phyloP scores from a whole-genome alignment of 2,329 filamentous ascomycete species.

The Macrophomina phaseolina region DNA sequence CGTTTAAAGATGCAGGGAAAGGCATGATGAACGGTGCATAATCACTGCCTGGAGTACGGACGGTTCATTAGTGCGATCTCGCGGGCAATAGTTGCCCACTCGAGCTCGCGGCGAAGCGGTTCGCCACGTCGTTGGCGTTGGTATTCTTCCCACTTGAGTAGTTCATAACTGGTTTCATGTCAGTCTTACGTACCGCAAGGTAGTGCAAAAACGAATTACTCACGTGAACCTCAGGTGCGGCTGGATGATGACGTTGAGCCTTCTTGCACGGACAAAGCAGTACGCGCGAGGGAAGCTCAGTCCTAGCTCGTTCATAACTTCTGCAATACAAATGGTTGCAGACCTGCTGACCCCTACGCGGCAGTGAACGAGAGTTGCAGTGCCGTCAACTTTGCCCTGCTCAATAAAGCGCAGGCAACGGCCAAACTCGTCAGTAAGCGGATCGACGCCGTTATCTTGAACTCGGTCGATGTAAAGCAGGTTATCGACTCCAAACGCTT shows the following conservation, averaged over 20 bases:
- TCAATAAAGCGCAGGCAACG: slow-evolving; percentile 91
- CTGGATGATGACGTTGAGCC: slow-evolving; percentile 97
- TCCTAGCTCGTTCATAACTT: slow-evolving; percentile 84
- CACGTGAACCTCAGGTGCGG: slow-evolving; percentile 90
- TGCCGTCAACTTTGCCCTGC: slow-evolving; percentile 75
- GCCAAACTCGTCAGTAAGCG: slow-evolving; percentile 82
- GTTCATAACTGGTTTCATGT: slow-evolving; percentile 67
- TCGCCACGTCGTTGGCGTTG: slow-evolving; percentile 64
- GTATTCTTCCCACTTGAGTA: slow-evolving; percentile 92
- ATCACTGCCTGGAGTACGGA: slow-evolving; percentile 71
- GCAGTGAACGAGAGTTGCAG: slow-evolving; percentile 92
- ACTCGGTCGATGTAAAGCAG: slow-evolving; percentile 82
- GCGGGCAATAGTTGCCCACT: slow-evolving; percentile 86
- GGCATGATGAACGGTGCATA: neutral
- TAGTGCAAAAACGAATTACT: slow-evolving; percentile 31
- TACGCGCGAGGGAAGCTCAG: slow-evolving; percentile 92
- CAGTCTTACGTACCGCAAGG: neutral
- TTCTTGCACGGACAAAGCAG: slow-evolving; percentile 90
- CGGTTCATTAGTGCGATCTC: slow-evolving; percentile 97
- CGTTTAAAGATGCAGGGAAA: neutral
- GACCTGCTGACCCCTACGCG: slow-evolving; percentile 94
- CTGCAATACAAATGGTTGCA: slow-evolving; percentile 98
- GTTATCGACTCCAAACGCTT: slow-evolving; percentile 78
- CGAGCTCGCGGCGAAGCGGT: slow-evolving; percentile 74
- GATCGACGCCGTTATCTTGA: slow-evolving; percentile 96